Base-by-base conservation (phyloP, 345 rosid species). In the Brassica juncea region DNA sequence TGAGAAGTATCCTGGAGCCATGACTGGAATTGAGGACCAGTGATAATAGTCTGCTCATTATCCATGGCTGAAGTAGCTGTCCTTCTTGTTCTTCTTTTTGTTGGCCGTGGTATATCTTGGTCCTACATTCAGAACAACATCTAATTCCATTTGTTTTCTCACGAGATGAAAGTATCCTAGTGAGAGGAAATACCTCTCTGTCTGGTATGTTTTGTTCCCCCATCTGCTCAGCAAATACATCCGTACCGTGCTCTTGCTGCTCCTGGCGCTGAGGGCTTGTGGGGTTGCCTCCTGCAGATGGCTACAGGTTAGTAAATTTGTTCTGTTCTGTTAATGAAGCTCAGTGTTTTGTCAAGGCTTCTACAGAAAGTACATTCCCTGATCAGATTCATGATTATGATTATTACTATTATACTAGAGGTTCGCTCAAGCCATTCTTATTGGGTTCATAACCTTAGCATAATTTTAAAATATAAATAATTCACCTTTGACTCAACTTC, bases 1-100 rank as follows among this genome's bases (percentile, higher is more conserved):
- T 86, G 84, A 68, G 90, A 87, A 78, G 96, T 16, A 82, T 88
- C 78, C 67, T 89, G 90, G 54, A 91, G 89, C 98, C 97, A 91
- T 74, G 91, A 82, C 78, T 88, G 95, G 84, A 91, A 92, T 6
- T 77, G 66, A 70, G 78, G 84, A 66, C 89, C 90, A 58, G 97
- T 83, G 69, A 92, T 85, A 15, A 89, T 82, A 68, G 87, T 91
- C 75, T 88, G 93, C 37, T 93, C 97, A 78, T 44, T 74, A 84
- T 94, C 99, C 89, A 91, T 85, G 35, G 32, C 30, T 68, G 64
- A 47, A 15, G 84, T 72, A 68, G 79, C 85, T 79, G 77, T 42
- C 57, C 73, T 87, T 87, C 84, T 89, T 42, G 81, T 68, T 83
- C 83, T 89, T 69, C 74, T 91, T 81, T 72, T 90, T 25, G 60